A percentile compares a stretch with the other conserved stretches of the same genome.
Evolutionary conservation across 495 filamentous ascomycete genomes (phyloP).

Genomic region (Apodospora peruviana): DNA sequence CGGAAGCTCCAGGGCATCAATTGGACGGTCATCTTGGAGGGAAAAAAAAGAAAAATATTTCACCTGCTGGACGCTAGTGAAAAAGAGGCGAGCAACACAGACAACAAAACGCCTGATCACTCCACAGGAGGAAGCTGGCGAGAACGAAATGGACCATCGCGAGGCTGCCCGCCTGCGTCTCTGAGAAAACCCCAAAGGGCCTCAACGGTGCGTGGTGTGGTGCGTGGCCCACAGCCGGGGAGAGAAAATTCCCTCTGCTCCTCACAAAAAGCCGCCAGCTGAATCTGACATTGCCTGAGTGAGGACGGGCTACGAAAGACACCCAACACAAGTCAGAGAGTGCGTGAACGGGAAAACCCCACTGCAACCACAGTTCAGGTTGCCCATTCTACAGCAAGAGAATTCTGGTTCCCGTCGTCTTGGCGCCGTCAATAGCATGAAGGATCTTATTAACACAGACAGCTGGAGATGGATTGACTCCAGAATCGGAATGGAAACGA

Average conservation of each 20-base stretch:
- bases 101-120: constrained; percentile 11
- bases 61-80: constrained; percentile 8
- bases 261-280: too few species aligned
- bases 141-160: neutral
- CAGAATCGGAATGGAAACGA: neutral
- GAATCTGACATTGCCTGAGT: too few species aligned
- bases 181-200: too few species aligned
- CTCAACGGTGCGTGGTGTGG: too few species aligned
- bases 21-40: constrained; percentile 4
- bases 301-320: too few species aligned
- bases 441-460: neutral
- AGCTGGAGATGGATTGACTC: neutral
- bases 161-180: neutral
- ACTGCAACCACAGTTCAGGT: too few species aligned
- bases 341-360: neutral
- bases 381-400: too few species aligned
- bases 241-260: too few species aligned
- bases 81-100: constrained; percentile 14
- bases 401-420: neutral
- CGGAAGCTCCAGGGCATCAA: constrained; percentile 3
- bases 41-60: constrained; percentile 6
- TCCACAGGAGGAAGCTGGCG: neutral
- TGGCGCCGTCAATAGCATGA: neutral
- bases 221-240: too few species aligned
- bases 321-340: too few species aligned